Conservation (phyloP, 1,139 yeast genomes). For the Suhomyces anneliseae region DNA sequence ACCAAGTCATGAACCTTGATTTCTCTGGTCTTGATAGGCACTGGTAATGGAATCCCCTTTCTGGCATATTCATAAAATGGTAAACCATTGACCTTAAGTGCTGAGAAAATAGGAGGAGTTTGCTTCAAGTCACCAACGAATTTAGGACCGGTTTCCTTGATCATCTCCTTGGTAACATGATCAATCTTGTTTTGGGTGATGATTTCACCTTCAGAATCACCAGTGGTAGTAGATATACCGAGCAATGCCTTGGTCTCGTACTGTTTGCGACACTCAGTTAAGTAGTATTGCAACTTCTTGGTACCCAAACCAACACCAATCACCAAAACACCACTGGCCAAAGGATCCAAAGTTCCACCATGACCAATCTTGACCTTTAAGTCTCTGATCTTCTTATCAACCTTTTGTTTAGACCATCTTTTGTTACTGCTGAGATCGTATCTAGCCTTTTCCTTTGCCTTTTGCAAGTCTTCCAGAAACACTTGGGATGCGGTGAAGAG, state of each 20-base stretch:
- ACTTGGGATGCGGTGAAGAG: constrained; percentile 60
- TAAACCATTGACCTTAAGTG: constrained; percentile 91
- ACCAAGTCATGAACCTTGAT: constrained; percentile 60
- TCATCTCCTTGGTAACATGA: constrained; percentile 57
- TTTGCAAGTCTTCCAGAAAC: constrained; percentile 56
- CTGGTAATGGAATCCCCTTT: constrained; percentile 81
- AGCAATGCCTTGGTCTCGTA: constrained; percentile 84
- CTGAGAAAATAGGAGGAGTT: constrained; percentile 94
- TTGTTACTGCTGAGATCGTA: constrained; percentile 43
- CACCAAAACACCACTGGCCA: constrained; percentile 90
- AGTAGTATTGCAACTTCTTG: constrained; percentile 68
- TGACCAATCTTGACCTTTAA: constrained; percentile 91
- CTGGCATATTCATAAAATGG: constrained; percentile 94
- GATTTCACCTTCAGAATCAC: constrained; percentile 88
- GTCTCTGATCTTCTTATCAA: constrained; percentile 46
- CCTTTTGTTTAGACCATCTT: constrained; percentile 47
- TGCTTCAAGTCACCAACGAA: constrained; percentile 81
- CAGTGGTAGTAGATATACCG: constrained; percentile 91
- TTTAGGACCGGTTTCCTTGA: constrained; percentile 52
- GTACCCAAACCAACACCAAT: constrained; percentile 92
- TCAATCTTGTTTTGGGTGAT: constrained; percentile 55
- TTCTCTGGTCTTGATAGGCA: constrained; percentile 72
- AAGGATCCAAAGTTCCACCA: constrained; percentile 95
- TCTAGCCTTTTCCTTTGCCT: constrained; percentile 32
- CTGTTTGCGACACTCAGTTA: constrained; percentile 69